phyloP scores from a whole-genome alignment of 2,329 filamentous ascomycete genomes.

The Neonectria coccinea region DNA sequence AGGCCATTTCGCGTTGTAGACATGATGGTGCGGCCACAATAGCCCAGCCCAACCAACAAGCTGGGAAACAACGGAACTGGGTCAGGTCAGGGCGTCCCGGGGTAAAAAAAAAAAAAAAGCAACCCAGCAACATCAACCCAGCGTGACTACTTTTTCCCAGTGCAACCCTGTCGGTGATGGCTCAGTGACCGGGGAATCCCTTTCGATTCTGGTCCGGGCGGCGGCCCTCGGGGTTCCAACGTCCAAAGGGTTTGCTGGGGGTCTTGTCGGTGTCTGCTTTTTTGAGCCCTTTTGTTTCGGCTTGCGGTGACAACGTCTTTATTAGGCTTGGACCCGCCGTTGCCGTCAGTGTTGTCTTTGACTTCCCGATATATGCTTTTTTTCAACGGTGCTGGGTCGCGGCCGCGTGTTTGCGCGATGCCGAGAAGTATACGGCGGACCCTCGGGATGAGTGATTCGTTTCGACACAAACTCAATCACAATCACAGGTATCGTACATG shows the following conservation, averaged over 20 bases:
- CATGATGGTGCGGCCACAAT: neutral
- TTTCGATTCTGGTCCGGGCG: constrained; percentile 11
- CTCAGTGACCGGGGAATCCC: constrained; percentile 11
- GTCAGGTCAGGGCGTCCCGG: neutral
- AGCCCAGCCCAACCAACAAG: neutral
- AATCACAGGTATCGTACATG: neutral
- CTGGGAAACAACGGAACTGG: neutral
- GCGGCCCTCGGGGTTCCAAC: constrained; percentile 8
- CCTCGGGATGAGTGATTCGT: neutral
- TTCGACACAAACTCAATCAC: neutral
- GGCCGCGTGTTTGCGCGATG: neutral
- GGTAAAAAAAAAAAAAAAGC: neutral
- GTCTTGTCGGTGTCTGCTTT: constrained; percentile 28
- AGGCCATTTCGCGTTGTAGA: neutral
- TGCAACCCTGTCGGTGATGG: constrained; percentile 19
- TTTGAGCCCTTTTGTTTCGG: constrained; percentile 40
- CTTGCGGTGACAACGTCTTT: constrained; percentile 38
- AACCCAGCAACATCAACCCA: neutral
- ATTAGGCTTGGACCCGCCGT: constrained; percentile 3
- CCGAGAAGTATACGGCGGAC: neutral
- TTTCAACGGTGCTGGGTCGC: neutral
- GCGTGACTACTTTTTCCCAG: neutral
- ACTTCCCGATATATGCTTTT: neutral
- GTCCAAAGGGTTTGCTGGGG: constrained; percentile 10
- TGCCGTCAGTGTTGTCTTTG: constrained; percentile 1